Evolutionary conservation across 257 asterid species (phyloP), one percentile per base, ranked within the genome.

Genomic region (Solanum commersonii): DNA sequence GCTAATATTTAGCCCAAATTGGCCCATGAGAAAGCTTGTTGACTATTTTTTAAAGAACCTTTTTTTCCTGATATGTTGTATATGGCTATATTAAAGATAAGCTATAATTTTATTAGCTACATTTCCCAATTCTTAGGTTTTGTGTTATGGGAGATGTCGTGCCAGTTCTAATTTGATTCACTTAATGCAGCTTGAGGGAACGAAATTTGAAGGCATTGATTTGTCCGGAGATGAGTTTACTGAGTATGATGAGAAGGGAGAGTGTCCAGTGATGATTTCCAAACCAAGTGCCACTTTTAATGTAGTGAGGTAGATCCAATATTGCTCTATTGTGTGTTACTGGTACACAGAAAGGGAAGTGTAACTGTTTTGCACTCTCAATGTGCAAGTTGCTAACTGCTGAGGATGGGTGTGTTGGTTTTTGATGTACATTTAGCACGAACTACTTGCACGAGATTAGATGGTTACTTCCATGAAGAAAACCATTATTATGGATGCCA

Each of bases 221-320:
- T 90, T 97, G 88, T 94, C 98, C 1, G 94, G 84, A 70, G 99
- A 94, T 34, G 99, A 97, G 42, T 97, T 87, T 70, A 87, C 93
- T 27, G 99, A 96, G 81, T 97, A 96, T 40, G 98, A 95, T 59
- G 99, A 97, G 92, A 96, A 95, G 94, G 99, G 99, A 20, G 94
- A 93, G 90, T 92, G 94, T 87, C 98, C 98, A 1, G 99, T 97
- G 89, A 95, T 93, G 98, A 94, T 96, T 90, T 95, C 98, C 88
- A 95, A 94, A 90, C 94, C 91, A 35, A 90, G 93, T 71, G 94
- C 98, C 33, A 90, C 74, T 79, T 97, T 97, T 87, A 89, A 86
- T 4, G 93, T 94, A 70, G 90, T 83, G 65, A 94, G 95, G 93
- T 94, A 95, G 93, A 46, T 82, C 37, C 70, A 18, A 8, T 44